A percentile compares a stretch with the other conserved stretches of the same genome.
Conservation (phyloP, 164 flowering plant species). For the Pachysandra terminalis region DNA sequence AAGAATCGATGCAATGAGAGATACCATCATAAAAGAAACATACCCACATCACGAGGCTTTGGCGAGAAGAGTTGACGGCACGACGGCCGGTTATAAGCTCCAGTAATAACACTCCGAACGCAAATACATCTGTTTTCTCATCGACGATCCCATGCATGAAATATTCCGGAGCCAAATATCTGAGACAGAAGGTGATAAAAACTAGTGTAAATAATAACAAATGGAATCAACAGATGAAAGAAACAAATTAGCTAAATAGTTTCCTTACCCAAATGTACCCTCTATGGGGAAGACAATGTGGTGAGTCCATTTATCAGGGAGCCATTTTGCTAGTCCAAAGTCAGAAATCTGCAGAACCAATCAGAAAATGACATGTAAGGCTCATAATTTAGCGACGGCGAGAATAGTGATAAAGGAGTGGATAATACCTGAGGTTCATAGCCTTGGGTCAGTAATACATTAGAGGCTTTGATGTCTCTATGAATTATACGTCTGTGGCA, state of each 20-base stretch:
- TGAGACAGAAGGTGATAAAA: slow-evolving; percentile 23
- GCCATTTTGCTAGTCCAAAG: slow-evolving; percentile 98
- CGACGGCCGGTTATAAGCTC: slow-evolving; percentile 95
- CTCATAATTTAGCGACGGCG: not conserved
- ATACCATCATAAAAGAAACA: slow-evolving; percentile 6
- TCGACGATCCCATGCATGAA: slow-evolving; percentile 93
- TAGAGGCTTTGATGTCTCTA: slow-evolving; percentile 95
- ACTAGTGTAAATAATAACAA: not conserved
- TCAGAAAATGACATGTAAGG: not conserved
- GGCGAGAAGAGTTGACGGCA: slow-evolving; percentile 74
- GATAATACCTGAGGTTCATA: slow-evolving; percentile 64
- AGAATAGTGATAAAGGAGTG: too few relatives aligned
- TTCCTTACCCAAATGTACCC: slow-evolving; percentile 90
- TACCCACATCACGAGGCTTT: slow-evolving; percentile 98
- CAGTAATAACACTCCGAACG: slow-evolving; percentile 82
- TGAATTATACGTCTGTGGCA: slow-evolving; percentile 92
- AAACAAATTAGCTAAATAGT: not conserved
- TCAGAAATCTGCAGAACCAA: slow-evolving; percentile 79
- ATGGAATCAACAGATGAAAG: not conserved
- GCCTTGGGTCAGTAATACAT: slow-evolving; percentile 67
- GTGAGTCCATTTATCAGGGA: slow-evolving; percentile 87
- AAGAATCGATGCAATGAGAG: too few relatives aligned
- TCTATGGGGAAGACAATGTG: slow-evolving; percentile 82
- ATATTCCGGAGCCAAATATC: slow-evolving; percentile 94
- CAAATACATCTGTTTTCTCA: slow-evolving; percentile 95